Conservation (phyloP, 441 rosid genomes). For the Jatropha multifida region DNA sequence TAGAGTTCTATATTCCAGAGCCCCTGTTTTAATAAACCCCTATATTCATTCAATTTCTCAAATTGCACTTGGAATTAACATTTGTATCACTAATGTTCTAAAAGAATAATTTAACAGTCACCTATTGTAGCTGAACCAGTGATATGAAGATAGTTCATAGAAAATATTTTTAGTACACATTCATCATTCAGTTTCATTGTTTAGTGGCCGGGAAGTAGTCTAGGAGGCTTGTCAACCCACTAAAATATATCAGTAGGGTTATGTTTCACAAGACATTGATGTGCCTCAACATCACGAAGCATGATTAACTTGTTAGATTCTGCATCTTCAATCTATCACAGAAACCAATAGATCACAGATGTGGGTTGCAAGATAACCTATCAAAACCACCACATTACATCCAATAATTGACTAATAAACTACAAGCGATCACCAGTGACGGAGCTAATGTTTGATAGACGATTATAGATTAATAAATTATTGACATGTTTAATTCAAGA, state of each 20-base stretch:
- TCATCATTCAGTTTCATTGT: not conserved
- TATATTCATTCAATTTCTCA: not conserved
- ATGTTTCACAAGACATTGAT: not conserved
- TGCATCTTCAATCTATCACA: not conserved
- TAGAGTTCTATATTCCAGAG: not conserved
- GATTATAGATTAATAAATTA: not conserved
- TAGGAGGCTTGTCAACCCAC: too few species aligned
- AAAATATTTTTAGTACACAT: conserved; percentile 10
- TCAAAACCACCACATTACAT: not conserved
- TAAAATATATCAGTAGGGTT: not conserved
- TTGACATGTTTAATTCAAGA: not conserved
- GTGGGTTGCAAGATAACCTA: not conserved
- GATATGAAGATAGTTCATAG: not conserved
- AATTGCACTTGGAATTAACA: not conserved
- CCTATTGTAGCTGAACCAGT: not conserved
- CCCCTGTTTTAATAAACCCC: conserved; percentile 32
- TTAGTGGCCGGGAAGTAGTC: not conserved
- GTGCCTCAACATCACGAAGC: not conserved
- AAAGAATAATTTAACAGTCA: not conserved
- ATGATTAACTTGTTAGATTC: not conserved
- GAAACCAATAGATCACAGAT: too few species aligned
- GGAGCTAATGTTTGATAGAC: too few species aligned
- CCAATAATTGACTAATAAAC: not conserved
- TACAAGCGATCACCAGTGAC: not conserved
- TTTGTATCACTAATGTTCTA: not conserved